phyloP scores from a whole-genome alignment of 495 filamentous ascomycete genomes.

The Neurospora sp. region DNA sequence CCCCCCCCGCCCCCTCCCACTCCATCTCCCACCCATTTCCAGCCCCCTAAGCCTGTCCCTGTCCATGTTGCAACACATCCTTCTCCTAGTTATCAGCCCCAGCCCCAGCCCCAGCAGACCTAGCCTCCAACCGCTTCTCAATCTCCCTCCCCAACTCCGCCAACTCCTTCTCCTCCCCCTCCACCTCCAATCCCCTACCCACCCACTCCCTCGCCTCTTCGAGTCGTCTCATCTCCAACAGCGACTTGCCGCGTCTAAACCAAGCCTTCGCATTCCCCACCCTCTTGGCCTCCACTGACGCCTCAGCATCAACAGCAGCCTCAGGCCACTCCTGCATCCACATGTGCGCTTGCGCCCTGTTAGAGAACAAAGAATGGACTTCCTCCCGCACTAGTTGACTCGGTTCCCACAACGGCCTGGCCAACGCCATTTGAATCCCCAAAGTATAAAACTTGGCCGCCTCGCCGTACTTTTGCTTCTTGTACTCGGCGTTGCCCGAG shows the following conservation, averaged over 20 bases:
- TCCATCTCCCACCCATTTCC: neutral
- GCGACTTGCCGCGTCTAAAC: conserved; percentile 73
- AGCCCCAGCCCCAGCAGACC: conserved; percentile 3
- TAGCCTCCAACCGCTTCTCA: conserved; percentile 30
- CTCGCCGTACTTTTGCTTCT: conserved; percentile 61
- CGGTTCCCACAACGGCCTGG: conserved; percentile 81
- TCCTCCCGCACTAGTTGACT: conserved; percentile 73
- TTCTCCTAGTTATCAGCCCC: neutral
- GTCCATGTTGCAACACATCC: neutral
- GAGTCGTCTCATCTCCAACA: conserved; percentile 82
- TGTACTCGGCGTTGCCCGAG: conserved; percentile 68
- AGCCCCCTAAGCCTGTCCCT: neutral
- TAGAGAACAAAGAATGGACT: conserved; percentile 64
- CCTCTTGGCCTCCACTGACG: conserved; percentile 80
- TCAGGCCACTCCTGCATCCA: conserved; percentile 67
- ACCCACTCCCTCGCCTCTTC: conserved; percentile 74
- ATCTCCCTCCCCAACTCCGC: conserved; percentile 60
- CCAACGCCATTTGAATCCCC: conserved; percentile 78
- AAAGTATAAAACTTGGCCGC: conserved; percentile 73
- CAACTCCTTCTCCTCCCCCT: conserved; percentile 67
- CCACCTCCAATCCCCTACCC: conserved; percentile 66
- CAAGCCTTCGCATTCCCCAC: conserved; percentile 86
- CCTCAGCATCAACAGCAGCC: conserved; percentile 72
- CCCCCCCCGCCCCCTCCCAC: neutral
- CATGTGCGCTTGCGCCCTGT: conserved; percentile 88